Conservation (phyloP, 2,329 filamentous ascomycete species). For the Monilinia aucupariae region DNA sequence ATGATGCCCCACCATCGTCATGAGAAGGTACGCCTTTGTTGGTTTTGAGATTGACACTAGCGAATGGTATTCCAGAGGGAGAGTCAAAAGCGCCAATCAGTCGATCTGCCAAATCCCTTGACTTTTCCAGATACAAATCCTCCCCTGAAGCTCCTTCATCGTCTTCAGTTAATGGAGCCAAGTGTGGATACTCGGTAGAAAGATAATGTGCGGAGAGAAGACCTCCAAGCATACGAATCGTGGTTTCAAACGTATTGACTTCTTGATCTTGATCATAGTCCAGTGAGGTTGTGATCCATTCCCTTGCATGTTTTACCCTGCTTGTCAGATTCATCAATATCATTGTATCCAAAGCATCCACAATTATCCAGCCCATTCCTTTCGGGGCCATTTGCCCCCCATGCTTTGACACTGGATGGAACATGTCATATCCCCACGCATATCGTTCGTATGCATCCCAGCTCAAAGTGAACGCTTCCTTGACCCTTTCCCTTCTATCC, state of each 20-base stretch:
- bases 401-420: constrained; percentile 72
- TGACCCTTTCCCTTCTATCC: constrained; percentile 71
- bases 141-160: constrained; percentile 70
- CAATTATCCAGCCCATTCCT: constrained; percentile 96
- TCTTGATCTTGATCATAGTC: constrained; percentile 90
- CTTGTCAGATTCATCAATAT: constrained; percentile 97
- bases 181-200: constrained; percentile 73
- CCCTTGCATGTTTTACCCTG: constrained; percentile 73
- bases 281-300: constrained; percentile 79
- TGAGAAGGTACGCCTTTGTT: constrained; percentile 74
- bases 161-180: constrained; percentile 68
- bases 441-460: constrained; percentile 91
- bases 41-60: constrained; percentile 81
- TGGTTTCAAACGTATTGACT: constrained; percentile 96
- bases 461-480: constrained; percentile 83
- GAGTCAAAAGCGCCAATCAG: constrained; percentile 85
- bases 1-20: constrained; percentile 78
- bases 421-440: constrained; percentile 91
- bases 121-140: constrained; percentile 93
- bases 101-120: constrained; percentile 84
- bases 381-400: constrained; percentile 80
- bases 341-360: constrained; percentile 91
- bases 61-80: constrained; percentile 77
- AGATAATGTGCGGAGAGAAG: constrained; percentile 91
- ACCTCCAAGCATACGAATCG: constrained; percentile 93